Percentiles rank a stretch among this genome's conserved stretches.
These are phyloP conservation scores for Vaccinium macrocarpon DNA, from an alignment of 148 eudicot genomes.

Conservation along the genomic window DNA sequence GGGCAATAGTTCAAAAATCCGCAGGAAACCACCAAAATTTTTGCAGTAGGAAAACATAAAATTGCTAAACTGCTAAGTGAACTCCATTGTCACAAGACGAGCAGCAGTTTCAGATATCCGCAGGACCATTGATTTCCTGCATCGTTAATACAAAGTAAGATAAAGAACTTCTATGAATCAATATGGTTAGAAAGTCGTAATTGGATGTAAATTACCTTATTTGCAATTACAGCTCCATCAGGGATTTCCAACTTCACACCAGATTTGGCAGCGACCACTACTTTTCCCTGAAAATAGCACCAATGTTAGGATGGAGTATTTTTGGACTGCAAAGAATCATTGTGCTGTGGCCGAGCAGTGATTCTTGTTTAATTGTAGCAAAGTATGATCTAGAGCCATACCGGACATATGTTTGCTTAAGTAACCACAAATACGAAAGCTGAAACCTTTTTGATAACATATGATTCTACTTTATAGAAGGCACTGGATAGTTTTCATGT, in stretches of 20 bases:
- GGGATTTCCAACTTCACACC: slow-evolving; percentile 86
- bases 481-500: neutral
- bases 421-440: neutral
- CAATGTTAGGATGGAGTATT: neutral
- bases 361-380: neutral
- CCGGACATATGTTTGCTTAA: neutral
- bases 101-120: slow-evolving; percentile 38
- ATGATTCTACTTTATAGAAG: neutral
- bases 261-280: slow-evolving; percentile 59
- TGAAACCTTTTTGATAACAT: neutral
- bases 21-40: neutral
- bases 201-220: slow-evolving; percentile 49
- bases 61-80: slow-evolving; percentile 7
- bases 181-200: too few relatives aligned
- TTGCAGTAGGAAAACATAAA: neutral
- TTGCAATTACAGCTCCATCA: slow-evolving; percentile 65
- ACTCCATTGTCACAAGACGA: neutral
- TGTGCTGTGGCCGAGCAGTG: neutral
- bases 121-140: slow-evolving; percentile 68
- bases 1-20: neutral
- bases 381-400: neutral
- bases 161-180: neutral
- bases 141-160: neutral
- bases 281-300: slow-evolving; percentile 56
- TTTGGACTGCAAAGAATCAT: neutral